Conservation (phyloP, 192 early-diverging fungal genomes). For the Diversispora epigaea region DNA sequence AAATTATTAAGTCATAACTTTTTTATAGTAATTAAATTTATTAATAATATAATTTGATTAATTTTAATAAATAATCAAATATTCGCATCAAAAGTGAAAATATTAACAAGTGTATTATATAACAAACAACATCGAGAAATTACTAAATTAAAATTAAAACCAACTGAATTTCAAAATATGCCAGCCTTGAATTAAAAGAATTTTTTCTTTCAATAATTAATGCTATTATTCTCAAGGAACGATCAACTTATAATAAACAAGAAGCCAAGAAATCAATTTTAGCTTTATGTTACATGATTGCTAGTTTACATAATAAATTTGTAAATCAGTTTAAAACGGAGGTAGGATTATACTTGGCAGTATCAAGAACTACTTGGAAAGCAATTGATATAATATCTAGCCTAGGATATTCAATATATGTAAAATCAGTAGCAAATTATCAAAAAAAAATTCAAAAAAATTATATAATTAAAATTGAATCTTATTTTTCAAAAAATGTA, state of each 20-base stretch:
- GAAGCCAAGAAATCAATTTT: conserved; percentile 7
- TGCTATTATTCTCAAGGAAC: background rate
- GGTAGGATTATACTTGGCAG: background rate
- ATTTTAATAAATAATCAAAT: background rate
- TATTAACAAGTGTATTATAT: too few relatives aligned
- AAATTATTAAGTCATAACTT: too few relatives aligned
- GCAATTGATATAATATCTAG: background rate
- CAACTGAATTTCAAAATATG: too few relatives aligned
- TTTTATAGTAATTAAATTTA: background rate
- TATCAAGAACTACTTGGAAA: background rate
- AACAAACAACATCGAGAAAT: too few relatives aligned
- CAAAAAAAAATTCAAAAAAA: background rate
- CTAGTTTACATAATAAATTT: conserved; percentile 1
- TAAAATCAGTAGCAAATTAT: background rate
- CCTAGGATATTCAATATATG: background rate
- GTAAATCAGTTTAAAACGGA: background rate
- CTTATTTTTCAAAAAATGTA: background rate
- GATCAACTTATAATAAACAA: background rate
- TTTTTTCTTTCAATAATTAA: background rate
- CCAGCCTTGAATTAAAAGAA: background rate
- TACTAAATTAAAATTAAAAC: too few relatives aligned
- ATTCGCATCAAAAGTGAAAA: background rate
- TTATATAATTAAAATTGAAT: background rate
- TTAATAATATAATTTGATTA: background rate
- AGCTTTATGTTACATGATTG: background rate